Percentiles rank a stretch among this genome's conserved stretches.
phyloP scores from a whole-genome alignment of 129 eudicot genomes.

The Erigeron canadensis region DNA sequence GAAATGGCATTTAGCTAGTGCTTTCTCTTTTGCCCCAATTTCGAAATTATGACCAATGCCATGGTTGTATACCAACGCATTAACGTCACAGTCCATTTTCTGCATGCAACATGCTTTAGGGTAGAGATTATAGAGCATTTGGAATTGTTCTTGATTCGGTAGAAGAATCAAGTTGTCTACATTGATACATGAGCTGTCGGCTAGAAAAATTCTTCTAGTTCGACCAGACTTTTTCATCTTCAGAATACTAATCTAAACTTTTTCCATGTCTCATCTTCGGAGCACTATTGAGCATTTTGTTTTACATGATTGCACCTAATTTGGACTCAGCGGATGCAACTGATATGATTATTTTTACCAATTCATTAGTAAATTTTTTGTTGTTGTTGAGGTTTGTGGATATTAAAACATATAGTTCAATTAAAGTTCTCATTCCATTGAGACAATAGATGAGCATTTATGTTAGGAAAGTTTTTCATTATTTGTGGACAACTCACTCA shows the following conservation, averaged over 20 bases:
- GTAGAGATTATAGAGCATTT: conserved; percentile 26
- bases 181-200: conserved; percentile 27
- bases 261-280: background rate
- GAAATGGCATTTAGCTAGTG: conserved; percentile 26
- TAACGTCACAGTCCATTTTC: conserved; percentile 23
- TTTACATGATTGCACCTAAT: conserved; percentile 5
- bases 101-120: conserved; percentile 32
- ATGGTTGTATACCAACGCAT: conserved; percentile 29
- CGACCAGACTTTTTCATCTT: conserved; percentile 27
- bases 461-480: background rate
- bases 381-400: background rate
- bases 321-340: conserved; percentile 2
- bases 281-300: background rate
- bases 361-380: background rate
- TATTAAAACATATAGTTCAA: background rate
- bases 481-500: no score
- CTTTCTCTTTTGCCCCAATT: conserved; percentile 27
- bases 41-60: conserved; percentile 18
- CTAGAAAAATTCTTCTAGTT: conserved; percentile 25
- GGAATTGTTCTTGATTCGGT: conserved; percentile 26
- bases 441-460: background rate
- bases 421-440: background rate
- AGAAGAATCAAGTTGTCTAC: conserved; percentile 21
- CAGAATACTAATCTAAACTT: conserved; percentile 6
- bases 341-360: conserved; percentile 10